A percentile compares a stretch with the other conserved stretches of the same genome.
Conservation (phyloP, 228 moss, liverwort and hornwort species). For the Sphagnum fallax region DNA sequence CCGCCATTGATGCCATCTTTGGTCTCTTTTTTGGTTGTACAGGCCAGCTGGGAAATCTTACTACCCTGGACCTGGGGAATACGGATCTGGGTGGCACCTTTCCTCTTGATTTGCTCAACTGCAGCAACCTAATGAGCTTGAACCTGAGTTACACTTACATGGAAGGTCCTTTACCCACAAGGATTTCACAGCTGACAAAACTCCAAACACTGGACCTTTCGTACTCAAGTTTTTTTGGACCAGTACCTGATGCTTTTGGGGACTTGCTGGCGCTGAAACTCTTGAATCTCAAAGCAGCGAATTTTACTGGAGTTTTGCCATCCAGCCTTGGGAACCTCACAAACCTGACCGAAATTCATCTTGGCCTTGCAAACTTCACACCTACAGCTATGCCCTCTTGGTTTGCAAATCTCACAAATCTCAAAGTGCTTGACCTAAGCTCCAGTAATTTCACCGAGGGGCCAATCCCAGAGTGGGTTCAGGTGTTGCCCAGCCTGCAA, state of each 20-base stretch:
- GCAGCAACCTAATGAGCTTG: slow-evolving; percentile 30
- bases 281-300: slow-evolving; percentile 22
- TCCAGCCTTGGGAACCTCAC: slow-evolving; percentile 31
- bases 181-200: slow-evolving; percentile 21
- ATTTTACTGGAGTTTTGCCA: slow-evolving; percentile 37
- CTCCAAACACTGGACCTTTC: slow-evolving; percentile 48
- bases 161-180: slow-evolving; percentile 26
- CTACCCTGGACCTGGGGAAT: slow-evolving; percentile 32
- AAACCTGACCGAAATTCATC: slow-evolving; percentile 24
- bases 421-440: slow-evolving; percentile 35
- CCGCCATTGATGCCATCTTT: too few species aligned
- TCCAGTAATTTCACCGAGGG: slow-evolving; percentile 41
- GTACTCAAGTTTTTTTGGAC: slow-evolving; percentile 31
- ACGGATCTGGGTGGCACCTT: slow-evolving; percentile 31
- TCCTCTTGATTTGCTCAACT: slow-evolving; percentile 32
- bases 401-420: slow-evolving; percentile 30
- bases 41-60: slow-evolving; percentile 43
- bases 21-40: background rate
- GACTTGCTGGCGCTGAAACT: slow-evolving; percentile 18
- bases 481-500: slow-evolving; percentile 24
- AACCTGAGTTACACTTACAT: slow-evolving; percentile 52
- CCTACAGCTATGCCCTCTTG: slow-evolving; percentile 34
- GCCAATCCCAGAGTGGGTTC: slow-evolving; percentile 41
- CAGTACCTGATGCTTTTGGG: slow-evolving; percentile 34
- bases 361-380: slow-evolving; percentile 47